Evolutionary conservation across 2,329 filamentous ascomycete genomes (phyloP).

Genomic region (Escovopsis sp.): DNA sequence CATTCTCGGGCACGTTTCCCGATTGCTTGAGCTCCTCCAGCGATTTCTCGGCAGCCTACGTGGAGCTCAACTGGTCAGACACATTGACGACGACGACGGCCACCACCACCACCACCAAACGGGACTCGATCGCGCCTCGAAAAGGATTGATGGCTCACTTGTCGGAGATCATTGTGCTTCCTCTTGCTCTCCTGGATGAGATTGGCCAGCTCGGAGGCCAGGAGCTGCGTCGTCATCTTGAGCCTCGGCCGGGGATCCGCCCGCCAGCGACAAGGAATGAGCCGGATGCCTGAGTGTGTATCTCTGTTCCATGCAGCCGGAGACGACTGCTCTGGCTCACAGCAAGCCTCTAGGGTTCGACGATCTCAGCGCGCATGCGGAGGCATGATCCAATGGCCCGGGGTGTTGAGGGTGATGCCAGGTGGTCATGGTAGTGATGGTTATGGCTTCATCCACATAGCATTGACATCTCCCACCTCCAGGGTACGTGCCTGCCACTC

Average conservation of each 20-base stretch:
- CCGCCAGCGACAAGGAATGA: slow-evolving; percentile 12
- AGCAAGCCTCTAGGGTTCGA: neutral
- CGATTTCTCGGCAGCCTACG: slow-evolving; percentile 80
- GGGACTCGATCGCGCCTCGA: neutral
- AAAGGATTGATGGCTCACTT: slow-evolving; percentile 34
- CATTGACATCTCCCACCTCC: no score
- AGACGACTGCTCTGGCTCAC: neutral
- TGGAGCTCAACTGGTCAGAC: neutral
- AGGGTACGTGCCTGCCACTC: no score
- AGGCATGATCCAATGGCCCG: no score
- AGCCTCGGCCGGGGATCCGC: slow-evolving; percentile 10
- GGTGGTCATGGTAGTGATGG: no score
- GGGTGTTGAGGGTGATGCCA: no score
- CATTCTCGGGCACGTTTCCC: slow-evolving; percentile 21
- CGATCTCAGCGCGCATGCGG: no score
- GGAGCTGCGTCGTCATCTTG: slow-evolving; percentile 81
- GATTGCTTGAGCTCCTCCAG: slow-evolving; percentile 65
- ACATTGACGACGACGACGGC: no score
- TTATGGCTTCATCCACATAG: no score
- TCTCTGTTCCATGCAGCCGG: slow-evolving; percentile 14
- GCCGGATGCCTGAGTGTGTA: no score
- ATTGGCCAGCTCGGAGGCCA: slow-evolving; percentile 76
- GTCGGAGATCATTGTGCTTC: slow-evolving; percentile 80
- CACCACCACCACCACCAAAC: no score
- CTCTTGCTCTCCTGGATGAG: slow-evolving; percentile 92